Conservation (phyloP, 805 yeast species). For the Kregervanrija pseudodelftensis region DNA sequence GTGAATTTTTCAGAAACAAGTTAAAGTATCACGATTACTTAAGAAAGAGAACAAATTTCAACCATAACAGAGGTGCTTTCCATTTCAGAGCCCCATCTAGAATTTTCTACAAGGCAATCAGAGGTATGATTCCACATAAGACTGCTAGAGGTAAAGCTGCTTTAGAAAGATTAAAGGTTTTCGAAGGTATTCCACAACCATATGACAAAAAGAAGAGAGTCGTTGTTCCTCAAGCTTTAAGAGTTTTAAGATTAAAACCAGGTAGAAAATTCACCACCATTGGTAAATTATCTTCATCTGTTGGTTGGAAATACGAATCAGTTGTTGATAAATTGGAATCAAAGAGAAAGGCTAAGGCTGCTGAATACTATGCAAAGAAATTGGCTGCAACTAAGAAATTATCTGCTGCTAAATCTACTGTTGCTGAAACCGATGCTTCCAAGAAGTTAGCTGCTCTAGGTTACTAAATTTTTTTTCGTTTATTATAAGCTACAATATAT, state of each 20-base stretch:
- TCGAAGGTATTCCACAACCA: slow-evolving; percentile 99
- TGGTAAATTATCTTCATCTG: slow-evolving; percentile 92
- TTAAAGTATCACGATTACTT: slow-evolving; percentile 99
- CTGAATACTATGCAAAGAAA: slow-evolving; percentile 99
- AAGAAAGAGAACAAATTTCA: slow-evolving; percentile 98
- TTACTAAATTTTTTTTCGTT: slow-evolving; percentile 54
- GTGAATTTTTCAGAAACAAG: slow-evolving; percentile 99
- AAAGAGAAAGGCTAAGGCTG: slow-evolving; percentile 98
- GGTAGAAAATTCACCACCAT: slow-evolving; percentile 99
- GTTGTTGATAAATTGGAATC: slow-evolving; percentile 97
- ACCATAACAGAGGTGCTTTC: slow-evolving; percentile 99
- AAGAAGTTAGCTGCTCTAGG: slow-evolving; percentile 94
- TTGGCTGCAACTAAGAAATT: slow-evolving; percentile 91
- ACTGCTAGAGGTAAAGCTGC: slow-evolving; percentile 99
- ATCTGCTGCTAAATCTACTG: slow-evolving; percentile 76
- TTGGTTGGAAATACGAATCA: slow-evolving; percentile 99
- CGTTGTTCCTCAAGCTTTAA: slow-evolving; percentile 98
- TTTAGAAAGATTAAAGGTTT: slow-evolving; percentile 97
- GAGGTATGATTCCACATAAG: slow-evolving; percentile 99
- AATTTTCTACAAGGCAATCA: slow-evolving; percentile 98
- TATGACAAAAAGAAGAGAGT: slow-evolving; percentile 99
- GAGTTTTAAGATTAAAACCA: slow-evolving; percentile 98
- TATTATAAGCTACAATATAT: too few species aligned
- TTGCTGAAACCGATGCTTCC: slow-evolving; percentile 86
- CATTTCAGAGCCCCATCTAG: slow-evolving; percentile 99